Conservation (phyloP, 2,329 filamentous ascomycete species). For the Claviceps cyperi region DNA sequence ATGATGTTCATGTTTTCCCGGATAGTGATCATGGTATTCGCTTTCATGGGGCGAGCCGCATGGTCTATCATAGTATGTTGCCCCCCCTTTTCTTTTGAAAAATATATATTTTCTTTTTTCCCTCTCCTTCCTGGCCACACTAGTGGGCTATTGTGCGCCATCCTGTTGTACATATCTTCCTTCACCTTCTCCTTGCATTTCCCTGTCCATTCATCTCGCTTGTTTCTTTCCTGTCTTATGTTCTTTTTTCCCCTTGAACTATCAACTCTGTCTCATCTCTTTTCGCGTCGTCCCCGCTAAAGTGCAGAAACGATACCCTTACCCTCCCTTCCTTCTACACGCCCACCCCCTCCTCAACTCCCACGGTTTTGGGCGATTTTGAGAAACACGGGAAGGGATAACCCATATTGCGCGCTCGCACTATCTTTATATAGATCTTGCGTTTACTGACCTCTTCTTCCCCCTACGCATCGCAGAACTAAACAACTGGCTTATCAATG, state of each 20-base stretch:
- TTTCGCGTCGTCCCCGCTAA: no score
- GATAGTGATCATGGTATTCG: conserved; percentile 91
- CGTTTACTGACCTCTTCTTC: neutral
- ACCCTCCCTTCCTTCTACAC: no score
- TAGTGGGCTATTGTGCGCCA: no score
- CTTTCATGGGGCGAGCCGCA: conserved; percentile 82
- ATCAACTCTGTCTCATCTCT: no score
- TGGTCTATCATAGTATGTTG: conserved; percentile 80
- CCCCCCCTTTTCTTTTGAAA: conserved; percentile 4
- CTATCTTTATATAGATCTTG: no score
- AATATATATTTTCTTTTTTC: neutral
- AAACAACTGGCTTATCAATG: conserved; percentile 85
- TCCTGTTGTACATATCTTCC: no score
- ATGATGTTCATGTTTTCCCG: conserved; percentile 91
- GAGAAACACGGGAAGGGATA: no score
- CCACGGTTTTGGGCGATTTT: no score
- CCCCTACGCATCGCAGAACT: conserved; percentile 39
- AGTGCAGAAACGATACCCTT: no score
- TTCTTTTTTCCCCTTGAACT: no score
- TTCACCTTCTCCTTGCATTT: conserved; percentile 1
- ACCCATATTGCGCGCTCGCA: no score
- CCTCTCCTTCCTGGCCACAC: neutral
- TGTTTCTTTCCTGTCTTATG: neutral
- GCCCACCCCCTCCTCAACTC: no score
- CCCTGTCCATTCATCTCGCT: neutral